Percentiles rank a stretch among this genome's conserved stretches.
phyloP scores from a whole-genome alignment of 345 rosid genomes.

The Rubroshorea leprosula region DNA sequence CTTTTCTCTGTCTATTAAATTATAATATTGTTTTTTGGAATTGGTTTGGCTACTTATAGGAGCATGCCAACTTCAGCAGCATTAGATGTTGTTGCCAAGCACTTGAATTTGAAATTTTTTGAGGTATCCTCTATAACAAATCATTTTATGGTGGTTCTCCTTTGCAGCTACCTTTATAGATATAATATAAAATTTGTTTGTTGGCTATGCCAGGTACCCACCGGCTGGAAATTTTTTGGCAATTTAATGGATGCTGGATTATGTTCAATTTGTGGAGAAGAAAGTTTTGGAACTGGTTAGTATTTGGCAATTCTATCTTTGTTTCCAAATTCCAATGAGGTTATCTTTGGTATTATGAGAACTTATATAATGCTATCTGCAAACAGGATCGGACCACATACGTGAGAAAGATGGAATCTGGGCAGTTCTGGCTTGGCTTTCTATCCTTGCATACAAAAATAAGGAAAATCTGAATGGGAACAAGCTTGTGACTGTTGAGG shows the following conservation, averaged over 20 bases:
- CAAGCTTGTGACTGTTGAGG: constrained; percentile 86
- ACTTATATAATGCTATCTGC: constrained; percentile 13
- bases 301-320: constrained; percentile 13
- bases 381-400: constrained; percentile 90
- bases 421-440: constrained; percentile 99
- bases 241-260: constrained; percentile 98
- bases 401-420: constrained; percentile 98
- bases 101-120: constrained; percentile 81
- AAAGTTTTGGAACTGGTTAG: constrained; percentile 98
- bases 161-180: background rate
- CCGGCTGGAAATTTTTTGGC: constrained; percentile 99
- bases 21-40: background rate
- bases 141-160: constrained; percentile 7
- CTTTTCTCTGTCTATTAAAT: background rate
- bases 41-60: constrained; percentile 54
- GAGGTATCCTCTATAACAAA: constrained; percentile 49
- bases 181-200: constrained; percentile 12
- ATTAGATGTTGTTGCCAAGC: constrained; percentile 90
- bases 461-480: constrained; percentile 58
- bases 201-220: constrained; percentile 64
- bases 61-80: constrained; percentile 99
- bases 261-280: constrained; percentile 97
- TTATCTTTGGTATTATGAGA: background rate
- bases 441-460: constrained; percentile 84
- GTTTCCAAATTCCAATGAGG: background rate